Conservation (phyloP, 1,284 basidiomycete species). For the Rhodotorula sp. region DNA sequence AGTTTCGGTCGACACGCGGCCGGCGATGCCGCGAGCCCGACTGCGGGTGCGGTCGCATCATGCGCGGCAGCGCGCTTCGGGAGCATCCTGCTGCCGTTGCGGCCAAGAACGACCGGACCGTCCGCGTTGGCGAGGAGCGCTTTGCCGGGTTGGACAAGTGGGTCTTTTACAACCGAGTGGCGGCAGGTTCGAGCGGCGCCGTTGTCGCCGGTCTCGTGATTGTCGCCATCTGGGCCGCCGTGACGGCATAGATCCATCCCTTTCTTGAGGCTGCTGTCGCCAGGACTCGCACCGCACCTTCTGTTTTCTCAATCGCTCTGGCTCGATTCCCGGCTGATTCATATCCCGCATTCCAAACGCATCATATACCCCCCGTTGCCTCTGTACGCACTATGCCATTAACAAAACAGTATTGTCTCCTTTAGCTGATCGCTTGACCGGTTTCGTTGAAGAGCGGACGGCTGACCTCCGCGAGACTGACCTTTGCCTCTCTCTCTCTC, state of each 20-base stretch:
- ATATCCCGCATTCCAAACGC: not conserved
- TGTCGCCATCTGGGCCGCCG: slow-evolving; percentile 32
- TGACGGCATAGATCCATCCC: slow-evolving; percentile 1
- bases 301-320: not conserved
- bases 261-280: no score
- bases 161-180: slow-evolving; percentile 35
- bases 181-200: slow-evolving; percentile 20
- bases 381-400: no score
- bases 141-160: slow-evolving; percentile 33
- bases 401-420: no score
- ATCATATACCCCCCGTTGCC: not conserved
- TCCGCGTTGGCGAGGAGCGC: not conserved
- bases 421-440: no score
- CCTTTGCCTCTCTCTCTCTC: not conserved
- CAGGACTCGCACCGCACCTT: not conserved
- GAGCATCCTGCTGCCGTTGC: slow-evolving; percentile 4
- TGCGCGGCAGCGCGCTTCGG: slow-evolving; percentile 15
- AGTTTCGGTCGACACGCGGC: slow-evolving; percentile 26
- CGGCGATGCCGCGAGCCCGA: slow-evolving; percentile 22
- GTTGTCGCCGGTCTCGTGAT: slow-evolving; percentile 18
- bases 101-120: not conserved
- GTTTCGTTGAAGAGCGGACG: no score
- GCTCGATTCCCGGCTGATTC: not conserved
- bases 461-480: no score
- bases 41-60: slow-evolving; percentile 32